Evolutionary conservation across 129 eudicot genomes (phyloP), one percentile per base, ranked within the genome.

Genomic region (Pulicaria dysenterica): DNA sequence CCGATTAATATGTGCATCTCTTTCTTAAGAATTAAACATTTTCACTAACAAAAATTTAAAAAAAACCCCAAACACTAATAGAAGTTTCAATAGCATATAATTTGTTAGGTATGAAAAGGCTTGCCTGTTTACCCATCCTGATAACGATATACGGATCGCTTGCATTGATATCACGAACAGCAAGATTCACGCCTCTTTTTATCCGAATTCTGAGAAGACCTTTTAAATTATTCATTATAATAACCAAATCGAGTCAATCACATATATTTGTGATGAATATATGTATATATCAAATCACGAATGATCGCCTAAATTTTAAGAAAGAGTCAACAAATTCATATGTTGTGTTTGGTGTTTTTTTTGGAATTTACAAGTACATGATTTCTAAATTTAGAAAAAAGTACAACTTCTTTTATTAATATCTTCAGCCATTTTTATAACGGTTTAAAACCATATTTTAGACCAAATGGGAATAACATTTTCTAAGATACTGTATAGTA

Each of bases 91-190:
- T n/a, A 39, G 63, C 5, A 15, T 8, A 58, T 3, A 17, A 69
- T 34, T 7, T 15, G 58, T 4, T 15, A 47, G 46, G 5, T 36
- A 58, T 3, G 43, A 62, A 12, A 44, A 8, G 56, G 59, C 19
- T 42, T 19, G 83, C 95, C 94, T 91, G 97, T 81, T 80, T 84
- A 57, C 95, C 97, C 89, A 87, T 85, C 78, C 71, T 85, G 75
- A 91, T 73, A 64, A 91, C 85, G 63, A 85, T 82, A 55, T 91
- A 91, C 4, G 97, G 97, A 80, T 91, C 97, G n/a, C 97, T 91
- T 41, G 81, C 81, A 41, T 77, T 73, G 58, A 91, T 78, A 67
- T 91, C 97, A 15, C 97, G 89, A 56, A 91, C 77, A 12, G 95
- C 97, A 41, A 91, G 97, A 75, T 91, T 87, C 4, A 85, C 47